These are phyloP conservation scores for Barnettozyma pratensis DNA, from an alignment of 805 yeast genomes.

Conservation along the genomic window DNA sequence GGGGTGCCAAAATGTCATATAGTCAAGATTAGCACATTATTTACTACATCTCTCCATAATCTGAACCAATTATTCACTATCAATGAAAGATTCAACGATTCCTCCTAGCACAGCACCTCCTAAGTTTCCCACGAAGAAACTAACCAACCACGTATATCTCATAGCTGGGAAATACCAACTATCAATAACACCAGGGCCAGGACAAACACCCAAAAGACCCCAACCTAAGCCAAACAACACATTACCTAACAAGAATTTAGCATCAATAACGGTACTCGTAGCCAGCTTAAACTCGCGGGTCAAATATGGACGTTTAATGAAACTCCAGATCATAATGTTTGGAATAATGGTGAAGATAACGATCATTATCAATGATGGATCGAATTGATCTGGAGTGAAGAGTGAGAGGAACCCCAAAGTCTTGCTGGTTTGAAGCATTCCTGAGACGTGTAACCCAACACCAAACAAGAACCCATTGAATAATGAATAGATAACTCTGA, in stretches of 20 bases:
- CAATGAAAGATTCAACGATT: too few relatives aligned
- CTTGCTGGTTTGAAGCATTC: conserved; percentile 40
- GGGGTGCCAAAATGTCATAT: too few relatives aligned
- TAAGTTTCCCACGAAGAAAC: background rate
- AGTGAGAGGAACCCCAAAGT: conserved; percentile 43
- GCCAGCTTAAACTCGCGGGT: conserved; percentile 22
- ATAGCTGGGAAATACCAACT: conserved; percentile 7
- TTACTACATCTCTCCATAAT: too few relatives aligned
- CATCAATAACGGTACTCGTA: conserved; percentile 21
- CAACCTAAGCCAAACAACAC: conserved; percentile 47
- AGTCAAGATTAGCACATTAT: too few relatives aligned
- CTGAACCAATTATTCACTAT: too few relatives aligned
- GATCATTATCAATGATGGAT: conserved; percentile 43
- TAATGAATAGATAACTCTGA: conserved; percentile 14
- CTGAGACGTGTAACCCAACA: conserved; percentile 40
- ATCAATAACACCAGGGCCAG: conserved; percentile 44
- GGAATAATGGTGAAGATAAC: conserved; percentile 40
- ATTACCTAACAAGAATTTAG: conserved; percentile 36
- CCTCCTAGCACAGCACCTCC: too few relatives aligned
- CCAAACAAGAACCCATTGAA: conserved; percentile 36
- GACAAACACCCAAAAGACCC: conserved; percentile 49
- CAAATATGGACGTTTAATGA: conserved; percentile 19
- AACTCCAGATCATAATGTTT: conserved; percentile 35
- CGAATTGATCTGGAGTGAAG: conserved; percentile 31
- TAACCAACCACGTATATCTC: background rate